Percentiles rank a stretch among this genome's conserved stretches.
phyloP scores from a whole-genome alignment of 371 early-diverging fungal genomes.

The Mortierella sp. region DNA sequence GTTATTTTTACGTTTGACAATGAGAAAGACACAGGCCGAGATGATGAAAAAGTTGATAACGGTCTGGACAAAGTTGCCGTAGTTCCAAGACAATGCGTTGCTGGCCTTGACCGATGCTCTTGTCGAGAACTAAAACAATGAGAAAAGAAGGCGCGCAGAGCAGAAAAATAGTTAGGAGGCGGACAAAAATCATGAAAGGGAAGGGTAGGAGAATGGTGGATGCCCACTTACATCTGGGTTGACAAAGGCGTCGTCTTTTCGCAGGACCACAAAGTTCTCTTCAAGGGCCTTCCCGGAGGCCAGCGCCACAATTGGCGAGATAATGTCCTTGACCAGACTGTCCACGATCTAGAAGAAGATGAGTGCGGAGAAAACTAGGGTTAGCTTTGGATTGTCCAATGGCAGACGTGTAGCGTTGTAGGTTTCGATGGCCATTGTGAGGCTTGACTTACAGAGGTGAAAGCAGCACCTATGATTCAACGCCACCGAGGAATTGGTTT shows the following conservation, averaged over 20 bases:
- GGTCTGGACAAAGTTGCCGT: constrained; percentile 50
- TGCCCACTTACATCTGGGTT: constrained; percentile 28
- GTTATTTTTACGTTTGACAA: constrained; percentile 35
- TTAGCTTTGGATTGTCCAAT: neutral
- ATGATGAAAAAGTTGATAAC: constrained; percentile 56
- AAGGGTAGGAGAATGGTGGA: neutral
- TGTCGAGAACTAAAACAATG: constrained; percentile 22
- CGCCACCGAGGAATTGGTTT: neutral
- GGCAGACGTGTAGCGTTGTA: neutral
- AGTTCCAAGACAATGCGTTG: constrained; percentile 48
- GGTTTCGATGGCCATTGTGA: neutral
- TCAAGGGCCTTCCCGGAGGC: constrained; percentile 47
- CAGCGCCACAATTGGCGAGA: constrained; percentile 47
- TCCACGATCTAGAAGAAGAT: constrained; percentile 35
- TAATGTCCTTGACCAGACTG: constrained; percentile 56
- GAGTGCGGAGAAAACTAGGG: neutral
- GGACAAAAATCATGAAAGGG: neutral
- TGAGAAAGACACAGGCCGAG: constrained; percentile 44
- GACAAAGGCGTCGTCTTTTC: constrained; percentile 8
- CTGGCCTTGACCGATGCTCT: constrained; percentile 38
- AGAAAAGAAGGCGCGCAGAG: neutral
- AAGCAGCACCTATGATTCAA: constrained; percentile 57
- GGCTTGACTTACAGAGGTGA: constrained; percentile 53
- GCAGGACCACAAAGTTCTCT: constrained; percentile 47
- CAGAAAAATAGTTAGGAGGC: neutral